phyloP scores from a whole-genome alignment of 2,329 filamentous ascomycete species.

The Diaporthe citrichinensis region DNA sequence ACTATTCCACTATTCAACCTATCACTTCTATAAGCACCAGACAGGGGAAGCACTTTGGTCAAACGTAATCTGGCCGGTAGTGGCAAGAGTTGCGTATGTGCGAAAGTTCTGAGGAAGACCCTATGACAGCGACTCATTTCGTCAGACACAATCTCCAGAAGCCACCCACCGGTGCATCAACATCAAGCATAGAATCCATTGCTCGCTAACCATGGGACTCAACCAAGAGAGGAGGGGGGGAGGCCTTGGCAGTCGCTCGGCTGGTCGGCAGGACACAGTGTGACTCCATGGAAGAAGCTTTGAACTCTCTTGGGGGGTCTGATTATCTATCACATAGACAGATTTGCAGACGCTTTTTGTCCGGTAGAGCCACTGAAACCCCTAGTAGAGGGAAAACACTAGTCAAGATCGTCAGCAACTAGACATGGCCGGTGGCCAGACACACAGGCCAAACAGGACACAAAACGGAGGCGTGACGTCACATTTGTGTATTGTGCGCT shows the following conservation, averaged over 20 bases:
- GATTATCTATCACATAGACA: not conserved
- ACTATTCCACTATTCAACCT: no score
- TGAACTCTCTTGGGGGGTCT: no score
- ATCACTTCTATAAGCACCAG: no score
- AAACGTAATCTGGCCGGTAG: no score
- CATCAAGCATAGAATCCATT: not conserved
- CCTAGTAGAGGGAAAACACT: not conserved
- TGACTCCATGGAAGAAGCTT: not conserved
- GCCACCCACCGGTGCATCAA: not conserved
- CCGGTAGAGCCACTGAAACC: not conserved
- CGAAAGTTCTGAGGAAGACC: no score
- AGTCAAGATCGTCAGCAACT: conserved; percentile 10
- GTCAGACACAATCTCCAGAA: not conserved
- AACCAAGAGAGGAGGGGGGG: not conserved
- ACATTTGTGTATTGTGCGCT: not conserved
- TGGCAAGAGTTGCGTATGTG: no score
- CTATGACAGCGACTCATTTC: not conserved
- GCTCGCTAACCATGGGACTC: not conserved
- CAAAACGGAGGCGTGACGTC: conserved; percentile 7
- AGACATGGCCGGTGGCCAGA: conserved; percentile 5
- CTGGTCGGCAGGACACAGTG: not conserved
- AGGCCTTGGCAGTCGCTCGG: not conserved
- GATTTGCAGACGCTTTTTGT: not conserved
- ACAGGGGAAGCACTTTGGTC: no score
- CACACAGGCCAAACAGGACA: not conserved